These are phyloP conservation scores for Biscogniauxia marginata DNA, from an alignment of 2,329 filamentous ascomycete species.

Conservation along the genomic window DNA sequence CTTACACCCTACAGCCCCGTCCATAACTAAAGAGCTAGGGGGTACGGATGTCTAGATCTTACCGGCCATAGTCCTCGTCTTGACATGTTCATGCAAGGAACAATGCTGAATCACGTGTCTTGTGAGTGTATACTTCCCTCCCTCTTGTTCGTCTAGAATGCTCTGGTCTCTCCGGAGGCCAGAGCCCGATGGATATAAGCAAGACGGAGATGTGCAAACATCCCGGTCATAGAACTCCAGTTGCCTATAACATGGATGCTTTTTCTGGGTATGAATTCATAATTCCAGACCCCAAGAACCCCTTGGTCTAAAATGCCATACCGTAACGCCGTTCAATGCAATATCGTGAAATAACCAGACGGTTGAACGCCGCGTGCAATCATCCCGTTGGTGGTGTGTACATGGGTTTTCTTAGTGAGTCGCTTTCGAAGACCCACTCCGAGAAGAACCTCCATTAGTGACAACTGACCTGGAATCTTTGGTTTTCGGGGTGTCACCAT, in stretches of 20 bases:
- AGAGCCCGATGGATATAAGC: slow-evolving; percentile 13
- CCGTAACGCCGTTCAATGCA: slow-evolving; percentile 34
- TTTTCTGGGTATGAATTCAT: slow-evolving; percentile 34
- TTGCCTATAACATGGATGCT: slow-evolving; percentile 33
- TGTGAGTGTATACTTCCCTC: slow-evolving; percentile 3
- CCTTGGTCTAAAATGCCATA: slow-evolving; percentile 29
- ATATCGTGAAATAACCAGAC: slow-evolving; percentile 16
- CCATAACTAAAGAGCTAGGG: neutral
- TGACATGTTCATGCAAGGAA: neutral
- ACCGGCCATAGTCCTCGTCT: neutral
- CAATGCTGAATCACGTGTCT: neutral
- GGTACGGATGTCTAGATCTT: neutral
- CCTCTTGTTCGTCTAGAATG: slow-evolving; percentile 7
- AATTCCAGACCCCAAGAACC: slow-evolving; percentile 24
- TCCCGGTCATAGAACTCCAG: slow-evolving; percentile 26
- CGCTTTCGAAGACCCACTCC: slow-evolving; percentile 26
- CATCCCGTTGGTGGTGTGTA: slow-evolving; percentile 8
- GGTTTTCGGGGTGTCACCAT: slow-evolving; percentile 22
- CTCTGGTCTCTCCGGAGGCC: slow-evolving; percentile 6
- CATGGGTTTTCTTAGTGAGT: slow-evolving; percentile 16
- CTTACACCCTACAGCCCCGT: neutral
- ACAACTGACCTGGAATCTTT: slow-evolving; percentile 23
- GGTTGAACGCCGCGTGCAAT: neutral
- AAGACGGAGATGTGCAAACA: slow-evolving; percentile 17
- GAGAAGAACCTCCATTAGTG: slow-evolving; percentile 27